Evolutionary conservation across 257 asterid species (phyloP).

Genomic region (Forsythia viridissima): DNA sequence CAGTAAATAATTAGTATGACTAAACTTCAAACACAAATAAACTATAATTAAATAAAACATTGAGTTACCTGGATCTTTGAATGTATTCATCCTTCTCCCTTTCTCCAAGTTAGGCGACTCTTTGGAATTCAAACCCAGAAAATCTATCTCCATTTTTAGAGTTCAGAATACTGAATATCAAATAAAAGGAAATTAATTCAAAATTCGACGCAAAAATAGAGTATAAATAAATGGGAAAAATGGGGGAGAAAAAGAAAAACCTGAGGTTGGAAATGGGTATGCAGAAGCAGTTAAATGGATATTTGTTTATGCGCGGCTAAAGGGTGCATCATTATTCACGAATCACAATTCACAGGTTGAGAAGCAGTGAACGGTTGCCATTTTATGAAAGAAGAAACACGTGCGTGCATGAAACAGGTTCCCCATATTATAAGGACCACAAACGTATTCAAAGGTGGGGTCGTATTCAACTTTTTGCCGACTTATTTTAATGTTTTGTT

Average conservation of each 20-base stretch:
- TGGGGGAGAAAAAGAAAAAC: background rate
- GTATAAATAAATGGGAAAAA: background rate
- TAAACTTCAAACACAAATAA: no score
- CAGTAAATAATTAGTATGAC: background rate
- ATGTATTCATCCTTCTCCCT: background rate
- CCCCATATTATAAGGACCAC: background rate
- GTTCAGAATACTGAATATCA: background rate
- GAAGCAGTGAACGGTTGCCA: conserved; percentile 32
- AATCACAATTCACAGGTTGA: background rate
- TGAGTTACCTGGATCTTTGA: conserved; percentile 26
- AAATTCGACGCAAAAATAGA: background rate
- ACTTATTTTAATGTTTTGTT: background rate
- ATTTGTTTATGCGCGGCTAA: background rate
- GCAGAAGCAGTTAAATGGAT: conserved; percentile 14
- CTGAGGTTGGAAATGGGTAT: background rate
- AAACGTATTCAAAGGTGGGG: background rate
- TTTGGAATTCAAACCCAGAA: conserved; percentile 40
- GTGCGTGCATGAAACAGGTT: conserved; percentile 31
- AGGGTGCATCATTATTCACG: background rate
- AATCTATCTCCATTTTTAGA: conserved; percentile 47
- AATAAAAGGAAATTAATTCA: background rate
- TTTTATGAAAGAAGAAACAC: conserved; percentile 40
- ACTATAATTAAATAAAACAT: no score
- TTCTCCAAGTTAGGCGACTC: background rate
- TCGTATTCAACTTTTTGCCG: background rate